Evolutionary conservation across 2,329 filamentous ascomycete species (phyloP), one percentile per base, ranked within the genome.

Genomic region (Thelonectria discophora): DNA sequence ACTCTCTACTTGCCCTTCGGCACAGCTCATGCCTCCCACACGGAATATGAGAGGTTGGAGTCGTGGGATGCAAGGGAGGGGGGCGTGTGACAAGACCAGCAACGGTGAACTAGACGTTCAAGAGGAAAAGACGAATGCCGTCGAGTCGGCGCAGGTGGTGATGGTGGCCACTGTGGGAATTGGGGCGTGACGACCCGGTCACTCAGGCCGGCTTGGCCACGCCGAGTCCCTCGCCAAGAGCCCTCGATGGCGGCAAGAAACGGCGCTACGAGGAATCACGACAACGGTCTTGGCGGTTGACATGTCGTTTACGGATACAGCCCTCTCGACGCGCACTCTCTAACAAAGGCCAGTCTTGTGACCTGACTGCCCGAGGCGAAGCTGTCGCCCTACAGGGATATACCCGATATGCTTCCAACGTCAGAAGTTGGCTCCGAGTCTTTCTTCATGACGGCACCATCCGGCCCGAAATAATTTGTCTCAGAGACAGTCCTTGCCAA

Each of bases 101-200:
- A 34, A 34, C 32, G 32, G 32, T 34, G 32, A 34, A 13, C 32
- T 34, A 11, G 13, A 34, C 32, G 32, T 34, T 11, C 32, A 34
- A 3, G 13, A 34, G 32, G 32, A 34, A 34, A 34, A 7, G 11
- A 6, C 30, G 11, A 32, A 32, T 32, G 30, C 30, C 30, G 30
- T 48, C 45, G n/a, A 48, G 21, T 48, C 17, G 30, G 30, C n/a
- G n/a, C n/a, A n/a, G n/a, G n/a, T 45, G 18, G 43, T 15, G 3
- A 21, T 47, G 43, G 43, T 47, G 20, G 43, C 18, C 21, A 13
- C 20, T 48, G 53, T 55, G 53, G 32, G 32, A 34, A 34, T 24
- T 34, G n/a, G 32, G 43, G 20, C 40, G 34, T 47, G 43, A 27
- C 48, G 43, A 47, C 52, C 52, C 40, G 27, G 42, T 55, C 52